Base-by-base conservation (phyloP, 305 asterid species). In the Euphrasia arctica region DNA sequence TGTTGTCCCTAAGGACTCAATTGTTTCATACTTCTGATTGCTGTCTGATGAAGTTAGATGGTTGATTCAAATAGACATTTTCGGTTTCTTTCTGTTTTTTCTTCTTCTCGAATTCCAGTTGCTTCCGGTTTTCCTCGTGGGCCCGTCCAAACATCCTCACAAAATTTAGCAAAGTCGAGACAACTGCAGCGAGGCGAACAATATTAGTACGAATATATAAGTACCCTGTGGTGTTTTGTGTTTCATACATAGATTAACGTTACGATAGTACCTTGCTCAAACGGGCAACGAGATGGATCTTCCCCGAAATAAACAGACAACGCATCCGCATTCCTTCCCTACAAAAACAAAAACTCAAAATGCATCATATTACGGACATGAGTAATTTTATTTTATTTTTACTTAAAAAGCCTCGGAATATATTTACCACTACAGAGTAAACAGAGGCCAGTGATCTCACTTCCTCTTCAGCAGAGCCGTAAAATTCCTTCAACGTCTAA, bases 271-370 rank as follows among this genome's bases (percentile, higher is more conserved):
- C 98, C 98, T 88, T 88, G 96, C 74, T 88, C 98, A 57, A 88
- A 91, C 0, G 95, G 88, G 79, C 88, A 83, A 64, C 95, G 91
- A 32, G 86, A 83, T 25, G 98, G 95, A 77, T 84, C 95, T 79
- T 91, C 98, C 68, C 95, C 93, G 29, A 91, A 91, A 74, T 91
- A 88, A 51, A 70, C 72, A 58, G 92, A 87, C 79, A 91, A 58
- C 3, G 95, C 87, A 79, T 91, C 97, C n/a, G 92, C 93, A 70
- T 86, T 84, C 65, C 82, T 75, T 49, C 96, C 97, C 97, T 91
- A 69, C 14, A 18, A 54, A 47, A 5, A 11, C 71, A 32, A 76
- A 60, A 48, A 60, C 62, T 54, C 71, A 75, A 70, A 54, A 14
- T 39, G 63, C 55, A 49, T 71, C 54, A 65, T 4, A 70, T 62